Evolutionary conservation across 2,329 filamentous ascomycete species (phyloP).

Genomic region (Pseudocercospora cruenta): DNA sequence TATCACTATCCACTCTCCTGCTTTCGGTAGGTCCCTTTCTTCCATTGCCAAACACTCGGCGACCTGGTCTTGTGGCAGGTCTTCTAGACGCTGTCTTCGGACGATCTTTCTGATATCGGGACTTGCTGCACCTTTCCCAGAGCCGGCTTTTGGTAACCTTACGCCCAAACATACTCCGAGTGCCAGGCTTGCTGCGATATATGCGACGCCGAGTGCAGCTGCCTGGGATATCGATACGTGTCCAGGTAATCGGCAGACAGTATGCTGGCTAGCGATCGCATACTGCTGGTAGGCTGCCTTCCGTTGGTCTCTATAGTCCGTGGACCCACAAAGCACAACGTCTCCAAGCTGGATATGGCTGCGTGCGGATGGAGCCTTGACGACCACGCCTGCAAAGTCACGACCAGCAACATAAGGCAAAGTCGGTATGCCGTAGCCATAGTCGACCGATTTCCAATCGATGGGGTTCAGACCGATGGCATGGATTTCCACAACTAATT

Average conservation of each 20-base stretch:
- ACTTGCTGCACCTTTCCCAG: conserved; percentile 8
- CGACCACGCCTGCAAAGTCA: conserved; percentile 37
- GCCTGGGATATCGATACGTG: conserved; percentile 41
- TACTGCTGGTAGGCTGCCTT: conserved; percentile 50
- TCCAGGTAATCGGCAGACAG: conserved; percentile 45
- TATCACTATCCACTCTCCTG: conserved; percentile 36
- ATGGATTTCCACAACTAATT: conserved; percentile 42
- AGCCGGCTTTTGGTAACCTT: conserved; percentile 25
- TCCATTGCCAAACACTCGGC: conserved; percentile 39
- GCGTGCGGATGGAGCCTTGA: conserved; percentile 48
- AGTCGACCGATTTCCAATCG: conserved; percentile 49
- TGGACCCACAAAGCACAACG: conserved; percentile 40
- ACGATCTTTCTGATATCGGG: conserved; percentile 25
- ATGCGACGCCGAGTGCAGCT: conserved; percentile 47
- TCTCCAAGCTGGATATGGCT: conserved; percentile 24
- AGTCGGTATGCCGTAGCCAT: conserved; percentile 47
- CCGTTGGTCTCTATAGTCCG: conserved; percentile 48
- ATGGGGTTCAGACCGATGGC: conserved; percentile 48
- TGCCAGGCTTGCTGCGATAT: conserved; percentile 48
- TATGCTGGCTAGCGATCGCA: conserved; percentile 48
- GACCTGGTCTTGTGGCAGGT: conserved; percentile 21
- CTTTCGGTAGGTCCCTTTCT: conserved; percentile 16
- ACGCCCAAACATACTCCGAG: conserved; percentile 48
- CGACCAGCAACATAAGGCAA: conserved; percentile 39
- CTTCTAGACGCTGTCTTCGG: conserved; percentile 45